Percentiles rank a stretch among this genome's conserved stretches.
These are phyloP conservation scores for Eucalyptus polyanthemos DNA, from an alignment of 345 rosid species.

Conservation along the genomic window DNA sequence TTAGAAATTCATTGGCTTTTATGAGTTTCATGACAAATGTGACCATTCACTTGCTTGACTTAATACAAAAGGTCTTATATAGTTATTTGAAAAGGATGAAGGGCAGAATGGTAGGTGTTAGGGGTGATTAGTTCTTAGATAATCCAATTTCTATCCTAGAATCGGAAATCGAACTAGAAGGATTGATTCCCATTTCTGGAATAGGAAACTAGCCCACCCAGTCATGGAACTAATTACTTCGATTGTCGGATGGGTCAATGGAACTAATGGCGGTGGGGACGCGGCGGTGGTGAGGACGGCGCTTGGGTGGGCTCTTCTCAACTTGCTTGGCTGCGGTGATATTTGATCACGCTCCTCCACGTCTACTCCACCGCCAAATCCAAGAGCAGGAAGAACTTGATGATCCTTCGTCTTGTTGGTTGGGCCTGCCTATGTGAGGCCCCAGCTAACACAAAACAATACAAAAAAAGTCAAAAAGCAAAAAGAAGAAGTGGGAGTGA, in stretches of 20 bases:
- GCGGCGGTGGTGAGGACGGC: not conserved
- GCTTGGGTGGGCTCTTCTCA: not conserved
- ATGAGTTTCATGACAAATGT: not conserved
- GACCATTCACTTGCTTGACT: not conserved
- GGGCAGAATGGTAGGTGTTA: not conserved
- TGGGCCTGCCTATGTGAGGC: not conserved
- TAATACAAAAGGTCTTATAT: fast-evolving
- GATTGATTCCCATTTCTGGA: fast-evolving
- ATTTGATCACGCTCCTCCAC: not conserved
- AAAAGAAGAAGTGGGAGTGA: not conserved
- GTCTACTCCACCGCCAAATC: not conserved
- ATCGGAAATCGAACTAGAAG: fast-evolving
- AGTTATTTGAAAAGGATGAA: not conserved
- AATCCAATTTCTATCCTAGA: not conserved
- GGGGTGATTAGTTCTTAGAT: not conserved
- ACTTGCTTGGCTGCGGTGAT: no score
- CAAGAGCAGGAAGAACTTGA: not conserved
- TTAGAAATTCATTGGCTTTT: not conserved
- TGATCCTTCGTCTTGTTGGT: not conserved
- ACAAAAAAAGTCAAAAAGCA: not conserved
- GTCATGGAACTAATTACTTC: no score
- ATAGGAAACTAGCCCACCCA: no score
- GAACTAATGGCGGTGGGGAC: no score
- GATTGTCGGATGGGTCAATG: no score
- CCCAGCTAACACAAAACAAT: not conserved